phyloP scores from a whole-genome alignment of 23 red algal genomes.

The Pyropia haitanensis region DNA sequence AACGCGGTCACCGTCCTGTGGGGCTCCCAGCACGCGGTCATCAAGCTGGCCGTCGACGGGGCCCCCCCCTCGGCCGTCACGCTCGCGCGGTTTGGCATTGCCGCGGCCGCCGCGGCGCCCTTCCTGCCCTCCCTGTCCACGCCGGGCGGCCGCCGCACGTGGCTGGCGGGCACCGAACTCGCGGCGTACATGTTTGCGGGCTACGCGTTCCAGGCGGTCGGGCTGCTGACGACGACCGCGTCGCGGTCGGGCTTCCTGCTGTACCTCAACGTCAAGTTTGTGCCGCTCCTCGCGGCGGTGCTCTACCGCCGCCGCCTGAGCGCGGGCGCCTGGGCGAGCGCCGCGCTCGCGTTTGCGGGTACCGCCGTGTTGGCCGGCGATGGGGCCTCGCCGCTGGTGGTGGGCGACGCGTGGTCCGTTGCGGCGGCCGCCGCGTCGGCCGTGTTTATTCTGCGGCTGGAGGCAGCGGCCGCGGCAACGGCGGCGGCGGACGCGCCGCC shows the following conservation, averaged over 20 bases:
- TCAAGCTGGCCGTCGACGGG: slow-evolving; percentile 57
- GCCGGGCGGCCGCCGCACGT: slow-evolving; percentile 1
- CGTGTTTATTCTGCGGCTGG: slow-evolving; percentile 85
- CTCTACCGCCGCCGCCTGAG: slow-evolving; percentile 60
- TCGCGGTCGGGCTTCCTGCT: slow-evolving; percentile 81
- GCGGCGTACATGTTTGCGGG: slow-evolving; percentile 81
- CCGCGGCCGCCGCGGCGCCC: slow-evolving; percentile 23
- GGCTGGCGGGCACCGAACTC: slow-evolving; percentile 40
- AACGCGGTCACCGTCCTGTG: slow-evolving; percentile 80
- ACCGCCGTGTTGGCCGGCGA: slow-evolving; percentile 81
- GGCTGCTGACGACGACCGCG: slow-evolving; percentile 65
- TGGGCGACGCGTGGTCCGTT: slow-evolving; percentile 66
- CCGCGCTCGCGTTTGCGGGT: slow-evolving; percentile 60
- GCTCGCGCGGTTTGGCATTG: slow-evolving; percentile 61
- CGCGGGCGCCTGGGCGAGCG: slow-evolving; percentile 44
- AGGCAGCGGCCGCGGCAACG: slow-evolving; percentile 21
- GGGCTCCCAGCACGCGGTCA: slow-evolving; percentile 92
- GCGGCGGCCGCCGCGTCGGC: slow-evolving; percentile 68
- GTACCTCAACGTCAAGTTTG: slow-evolving; percentile 96
- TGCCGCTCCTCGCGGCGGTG: slow-evolving; percentile 64
- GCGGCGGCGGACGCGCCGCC: slow-evolving; percentile 6
- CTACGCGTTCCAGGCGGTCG: slow-evolving; percentile 75
- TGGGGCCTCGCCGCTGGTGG: slow-evolving; percentile 23
- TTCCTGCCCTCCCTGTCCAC: slow-evolving; percentile 8
- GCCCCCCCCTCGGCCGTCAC: slow-evolving; percentile 37